Evolutionary conservation across 2,329 filamentous ascomycete genomes (phyloP), one percentile per base, ranked within the genome.

Genomic region (Alternaria sp.): DNA sequence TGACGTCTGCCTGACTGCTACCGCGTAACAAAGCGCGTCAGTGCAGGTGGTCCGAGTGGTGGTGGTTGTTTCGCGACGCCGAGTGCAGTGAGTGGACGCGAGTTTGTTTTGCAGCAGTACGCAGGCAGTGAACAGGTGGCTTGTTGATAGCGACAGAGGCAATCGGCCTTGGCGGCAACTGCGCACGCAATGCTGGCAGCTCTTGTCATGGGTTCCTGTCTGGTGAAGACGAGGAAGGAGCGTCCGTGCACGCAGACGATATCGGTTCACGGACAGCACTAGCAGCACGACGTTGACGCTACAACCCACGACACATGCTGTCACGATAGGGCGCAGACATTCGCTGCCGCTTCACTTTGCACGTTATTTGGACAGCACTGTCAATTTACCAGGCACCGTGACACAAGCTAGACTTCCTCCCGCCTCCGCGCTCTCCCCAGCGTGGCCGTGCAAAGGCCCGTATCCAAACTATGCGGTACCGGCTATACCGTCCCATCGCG

Each of bases 1-100:
- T 74, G 71, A 74, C 71, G 71, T 74, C 68, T 67, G 64, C 61
- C 60, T 57, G 58, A 61, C 63, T 41, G 41, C 25, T 28, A 26
- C 25, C 44, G 49, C 47, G 59, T 58, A 51, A 55, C 62, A 55
- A 58, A 44, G 57, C 55, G 66, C 47, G 56, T 58, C 33, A 18
- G 33, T 45, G 28, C 59, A 54, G 41, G 20, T 30, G 21, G 33
- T 53, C 20, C 30, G 46, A 53, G 46, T 53, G 53, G 20, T 21
- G 15, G 23, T 54, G 49, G 20, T 54, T 45, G 58, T 55, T 41
- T 47, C 41, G 41, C 23, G 49, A 50, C 21, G 21, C 37, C 37
- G 37, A 41, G 18, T 18, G 23, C 18, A 30, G 33, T 28, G 54
- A 23, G 10, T 26, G 37, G 26, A 33, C 23, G 37, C 8, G n/a